Evolutionary conservation across 2,329 filamentous ascomycete genomes (phyloP), one percentile per base, ranked within the genome.

Genomic region (Penicillium sp.): DNA sequence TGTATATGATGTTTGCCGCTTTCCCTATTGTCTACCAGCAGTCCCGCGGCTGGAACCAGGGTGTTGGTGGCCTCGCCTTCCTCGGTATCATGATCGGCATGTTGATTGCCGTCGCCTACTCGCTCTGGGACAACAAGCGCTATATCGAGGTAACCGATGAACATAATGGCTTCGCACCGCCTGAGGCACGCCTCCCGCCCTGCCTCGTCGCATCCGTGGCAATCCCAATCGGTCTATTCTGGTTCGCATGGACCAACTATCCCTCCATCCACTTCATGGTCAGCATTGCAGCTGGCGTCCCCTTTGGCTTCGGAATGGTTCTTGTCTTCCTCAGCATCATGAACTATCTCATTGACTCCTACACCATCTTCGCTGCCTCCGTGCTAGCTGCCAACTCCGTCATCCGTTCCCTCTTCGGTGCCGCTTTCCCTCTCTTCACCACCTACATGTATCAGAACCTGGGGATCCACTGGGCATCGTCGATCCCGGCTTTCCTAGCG

Each of bases 171-270:
- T 58, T 60, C 40, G 59, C 59, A n/a, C 59, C 57, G 4, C 64
- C 56, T 0, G 64, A 65, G 33, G 56, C 61, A 19, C 61, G 64
- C 22, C 57, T 66, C 1, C 62, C 63, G 0, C 58, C 61, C 2
- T 54, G 52, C 2, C 57, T 66, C 51, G 31, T 64, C 28, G 64
- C 60, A 15, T 58, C 53, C 1, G n/a, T 60, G 34, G 53, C 56
- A 3, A 60, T 66, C 13, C 60, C 62, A 1, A 44, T 62, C 37
- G 61, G 61, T 3, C 48, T 66, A 2, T 66, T 66, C 47, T 65
- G 63, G 61, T 66, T 66, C 46, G 61, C 63, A 6, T 66, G 64
- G 64, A 64, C 60, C 7, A 64, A 64, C 50, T 59, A 56, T 24
- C 54, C 58, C n/a, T 54, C 49, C 3, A 56, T 62, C 43, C 58